These are phyloP conservation scores for Kodamaea suecica DNA, from an alignment of 1,139 yeast species.

Conservation along the genomic window DNA sequence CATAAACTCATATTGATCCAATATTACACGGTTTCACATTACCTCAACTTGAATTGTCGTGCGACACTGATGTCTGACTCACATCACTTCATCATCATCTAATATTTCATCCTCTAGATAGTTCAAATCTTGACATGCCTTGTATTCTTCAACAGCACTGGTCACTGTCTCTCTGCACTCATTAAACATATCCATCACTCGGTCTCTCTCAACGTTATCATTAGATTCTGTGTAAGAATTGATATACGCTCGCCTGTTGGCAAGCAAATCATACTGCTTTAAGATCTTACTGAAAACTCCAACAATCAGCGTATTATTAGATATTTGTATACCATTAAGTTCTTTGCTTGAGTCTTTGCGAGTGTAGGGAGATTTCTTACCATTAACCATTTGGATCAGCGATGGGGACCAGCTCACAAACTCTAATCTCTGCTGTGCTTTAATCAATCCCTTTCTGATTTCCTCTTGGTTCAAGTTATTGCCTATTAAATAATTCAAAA, in stretches of 20 bases:
- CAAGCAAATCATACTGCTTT: conserved; percentile 75
- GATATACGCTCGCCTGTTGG: conserved; percentile 78
- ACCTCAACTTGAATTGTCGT: background rate
- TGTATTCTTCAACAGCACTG: conserved; percentile 70
- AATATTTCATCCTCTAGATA: conserved; percentile 48
- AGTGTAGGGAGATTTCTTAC: conserved; percentile 64
- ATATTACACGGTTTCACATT: no score
- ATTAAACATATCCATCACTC: conserved; percentile 70
- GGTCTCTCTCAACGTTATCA: conserved; percentile 38
- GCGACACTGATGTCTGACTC: conserved; percentile 1
- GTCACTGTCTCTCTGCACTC: conserved; percentile 76
- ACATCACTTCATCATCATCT: conserved; percentile 18
- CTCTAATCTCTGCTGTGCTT: conserved; percentile 72
- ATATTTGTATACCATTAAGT: conserved; percentile 49
- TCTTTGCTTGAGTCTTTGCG: conserved; percentile 12
- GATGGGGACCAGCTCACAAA: conserved; percentile 90
- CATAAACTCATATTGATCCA: no score
- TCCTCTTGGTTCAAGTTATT: conserved; percentile 61
- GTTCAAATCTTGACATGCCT: conserved; percentile 51
- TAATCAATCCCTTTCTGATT: conserved; percentile 72
- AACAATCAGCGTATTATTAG: conserved; percentile 73
- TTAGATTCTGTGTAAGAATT: conserved; percentile 66
- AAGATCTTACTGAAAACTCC: conserved; percentile 65
- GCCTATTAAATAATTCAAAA: conserved; percentile 77
- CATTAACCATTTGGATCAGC: conserved; percentile 73